These are phyloP conservation scores for Vigna unguiculata DNA, from an alignment of 306 rosid species.

Conservation along the genomic window DNA sequence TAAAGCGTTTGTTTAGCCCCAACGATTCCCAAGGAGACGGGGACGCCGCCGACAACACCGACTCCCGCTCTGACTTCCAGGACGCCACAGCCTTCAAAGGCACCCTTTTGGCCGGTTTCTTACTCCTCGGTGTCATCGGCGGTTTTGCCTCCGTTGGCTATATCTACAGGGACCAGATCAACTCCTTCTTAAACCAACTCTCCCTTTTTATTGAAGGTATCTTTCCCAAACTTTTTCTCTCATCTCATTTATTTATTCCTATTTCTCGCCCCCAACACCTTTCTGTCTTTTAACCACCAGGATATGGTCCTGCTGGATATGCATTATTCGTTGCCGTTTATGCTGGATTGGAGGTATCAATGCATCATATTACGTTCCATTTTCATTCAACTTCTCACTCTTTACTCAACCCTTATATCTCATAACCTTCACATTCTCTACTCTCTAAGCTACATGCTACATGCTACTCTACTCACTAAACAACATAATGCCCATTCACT, in stretches of 20 bases:
- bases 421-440: conserved; percentile 14
- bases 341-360: conserved; percentile 91
- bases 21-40: conserved; percentile 50
- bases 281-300: conserved; percentile 54
- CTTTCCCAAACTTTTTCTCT: background rate
- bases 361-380: background rate
- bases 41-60: background rate
- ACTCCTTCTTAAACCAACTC: conserved; percentile 69
- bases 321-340: conserved; percentile 92
- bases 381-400: background rate
- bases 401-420: background rate
- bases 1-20: conserved; percentile 66
- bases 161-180: conserved; percentile 78
- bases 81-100: conserved; percentile 70
- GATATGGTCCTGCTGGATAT: conserved; percentile 96
- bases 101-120: conserved; percentile 76
- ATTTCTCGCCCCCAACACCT: background rate
- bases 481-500: background rate
- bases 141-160: conserved; percentile 82
- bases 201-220: conserved; percentile 79
- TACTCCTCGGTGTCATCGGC: conserved; percentile 81
- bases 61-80: conserved; percentile 44
- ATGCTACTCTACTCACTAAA: background rate
- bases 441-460: background rate
- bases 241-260: background rate